phyloP scores from a whole-genome alignment of 495 filamentous ascomycete genomes.

The Neurospora terricola region DNA sequence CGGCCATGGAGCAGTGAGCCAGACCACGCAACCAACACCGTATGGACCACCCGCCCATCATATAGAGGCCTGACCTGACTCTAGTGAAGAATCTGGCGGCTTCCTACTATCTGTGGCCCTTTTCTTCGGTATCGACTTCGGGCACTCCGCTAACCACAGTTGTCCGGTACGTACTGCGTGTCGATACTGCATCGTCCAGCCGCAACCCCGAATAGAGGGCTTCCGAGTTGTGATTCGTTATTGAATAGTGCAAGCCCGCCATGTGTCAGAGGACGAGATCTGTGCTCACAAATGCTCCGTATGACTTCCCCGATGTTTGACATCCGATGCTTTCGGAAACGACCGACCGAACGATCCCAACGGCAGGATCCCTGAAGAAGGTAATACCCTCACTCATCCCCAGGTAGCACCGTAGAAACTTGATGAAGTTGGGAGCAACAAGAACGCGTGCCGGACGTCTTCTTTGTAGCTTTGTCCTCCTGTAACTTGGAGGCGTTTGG shows the following conservation, averaged over 20 bases:
- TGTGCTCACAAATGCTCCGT: neutral
- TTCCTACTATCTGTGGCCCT: neutral
- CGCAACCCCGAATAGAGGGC: fast-evolving
- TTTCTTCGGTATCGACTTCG: neutral
- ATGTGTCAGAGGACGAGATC: neutral
- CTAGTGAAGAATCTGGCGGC: neutral
- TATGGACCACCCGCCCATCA: no score
- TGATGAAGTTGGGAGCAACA: neutral
- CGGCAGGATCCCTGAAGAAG: neutral
- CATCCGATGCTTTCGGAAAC: neutral
- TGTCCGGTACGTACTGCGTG: neutral
- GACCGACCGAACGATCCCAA: neutral
- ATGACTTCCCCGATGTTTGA: neutral
- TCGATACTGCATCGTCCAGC: neutral
- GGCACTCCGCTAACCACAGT: neutral
- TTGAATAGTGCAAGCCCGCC: neutral
- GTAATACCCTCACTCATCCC: neutral
- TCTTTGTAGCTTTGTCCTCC: neutral
- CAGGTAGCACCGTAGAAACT: neutral
- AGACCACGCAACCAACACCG: no score
- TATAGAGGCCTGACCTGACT: neutral
- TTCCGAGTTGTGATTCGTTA: neutral
- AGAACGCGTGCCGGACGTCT: neutral
- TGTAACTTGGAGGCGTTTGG: neutral
- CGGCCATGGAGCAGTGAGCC: no score